These are phyloP conservation scores for Linderniella brevidens DNA, from an alignment of 257 asterid species.

Conservation along the genomic window DNA sequence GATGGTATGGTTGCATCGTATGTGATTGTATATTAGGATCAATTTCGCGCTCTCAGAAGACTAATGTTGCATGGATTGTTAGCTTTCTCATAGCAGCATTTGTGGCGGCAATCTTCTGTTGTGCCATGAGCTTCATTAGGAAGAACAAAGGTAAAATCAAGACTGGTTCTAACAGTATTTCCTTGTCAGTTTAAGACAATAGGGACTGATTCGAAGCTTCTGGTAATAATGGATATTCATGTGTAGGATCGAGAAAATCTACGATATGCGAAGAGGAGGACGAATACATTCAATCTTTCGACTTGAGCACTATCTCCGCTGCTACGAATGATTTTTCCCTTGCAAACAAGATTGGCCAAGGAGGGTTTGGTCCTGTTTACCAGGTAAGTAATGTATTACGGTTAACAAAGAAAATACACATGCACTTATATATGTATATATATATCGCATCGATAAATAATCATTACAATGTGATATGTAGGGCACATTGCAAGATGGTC, in stretches of 20 bases:
- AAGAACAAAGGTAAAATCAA: too few relatives aligned
- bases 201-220: too few relatives aligned
- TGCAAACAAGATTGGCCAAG: constrained; percentile 58
- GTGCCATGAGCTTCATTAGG: too few relatives aligned
- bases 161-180: too few relatives aligned
- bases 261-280: constrained; percentile 22
- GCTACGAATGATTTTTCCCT: constrained; percentile 52
- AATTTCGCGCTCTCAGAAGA: too few relatives aligned
- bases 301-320: constrained; percentile 23
- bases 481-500: constrained; percentile 32
- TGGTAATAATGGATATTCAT: too few relatives aligned
- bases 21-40: too few relatives aligned
- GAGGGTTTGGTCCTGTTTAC: constrained; percentile 77
- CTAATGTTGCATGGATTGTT: too few relatives aligned
- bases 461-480: background rate
- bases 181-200: too few relatives aligned
- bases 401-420: background rate
- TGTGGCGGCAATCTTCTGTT: too few relatives aligned
- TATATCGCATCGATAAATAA: background rate
- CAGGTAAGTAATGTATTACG: constrained; percentile 23
- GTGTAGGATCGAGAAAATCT: constrained; percentile 21
- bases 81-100: too few relatives aligned
- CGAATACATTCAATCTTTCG: constrained; percentile 50
- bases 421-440: background rate
- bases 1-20: too few relatives aligned